A percentile compares a stretch with the other conserved stretches of the same genome.
phyloP scores from a whole-genome alignment of 495 filamentous ascomycete species.

The Hapsidospora chrysogenum region DNA sequence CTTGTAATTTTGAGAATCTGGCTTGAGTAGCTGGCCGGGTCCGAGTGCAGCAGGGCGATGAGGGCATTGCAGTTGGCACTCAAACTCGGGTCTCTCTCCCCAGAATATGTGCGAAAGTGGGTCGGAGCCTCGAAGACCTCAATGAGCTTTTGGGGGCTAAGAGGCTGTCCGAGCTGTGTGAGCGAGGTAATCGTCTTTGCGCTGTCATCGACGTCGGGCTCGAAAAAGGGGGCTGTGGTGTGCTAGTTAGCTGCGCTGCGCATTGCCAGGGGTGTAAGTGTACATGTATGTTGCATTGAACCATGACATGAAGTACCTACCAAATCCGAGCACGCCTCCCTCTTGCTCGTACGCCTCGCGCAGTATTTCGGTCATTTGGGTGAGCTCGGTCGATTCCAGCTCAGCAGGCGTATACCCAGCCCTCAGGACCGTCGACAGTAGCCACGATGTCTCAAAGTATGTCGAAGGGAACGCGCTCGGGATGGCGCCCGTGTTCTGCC shows the following conservation, averaged over 20 bases:
- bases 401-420: constrained; percentile 8
- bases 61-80: constrained; percentile 29
- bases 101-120: constrained; percentile 22
- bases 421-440: constrained; percentile 8
- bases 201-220: constrained; percentile 32
- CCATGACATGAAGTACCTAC: too few species aligned
- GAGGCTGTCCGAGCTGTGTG: constrained; percentile 10
- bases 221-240: constrained; percentile 12
- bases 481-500: constrained; percentile 9
- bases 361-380: constrained; percentile 9
- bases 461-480: constrained; percentile 18
- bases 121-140: constrained; percentile 15
- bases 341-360: constrained; percentile 5
- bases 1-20: constrained; percentile 7
- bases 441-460: constrained; percentile 23
- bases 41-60: constrained; percentile 13
- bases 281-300: too few species aligned
- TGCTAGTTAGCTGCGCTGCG: too few species aligned
- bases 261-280: too few species aligned
- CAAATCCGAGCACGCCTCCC: constrained; percentile 8
- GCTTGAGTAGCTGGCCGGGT: constrained; percentile 4
- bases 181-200: constrained; percentile 22
- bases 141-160: constrained; percentile 13
- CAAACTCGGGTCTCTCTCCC: constrained; percentile 21
- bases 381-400: constrained; percentile 9